A percentile compares a stretch with the other conserved stretches of the same genome.
Evolutionary conservation across 2,329 filamentous ascomycete genomes (phyloP).

Genomic region (Trichoderma endophyticum): DNA sequence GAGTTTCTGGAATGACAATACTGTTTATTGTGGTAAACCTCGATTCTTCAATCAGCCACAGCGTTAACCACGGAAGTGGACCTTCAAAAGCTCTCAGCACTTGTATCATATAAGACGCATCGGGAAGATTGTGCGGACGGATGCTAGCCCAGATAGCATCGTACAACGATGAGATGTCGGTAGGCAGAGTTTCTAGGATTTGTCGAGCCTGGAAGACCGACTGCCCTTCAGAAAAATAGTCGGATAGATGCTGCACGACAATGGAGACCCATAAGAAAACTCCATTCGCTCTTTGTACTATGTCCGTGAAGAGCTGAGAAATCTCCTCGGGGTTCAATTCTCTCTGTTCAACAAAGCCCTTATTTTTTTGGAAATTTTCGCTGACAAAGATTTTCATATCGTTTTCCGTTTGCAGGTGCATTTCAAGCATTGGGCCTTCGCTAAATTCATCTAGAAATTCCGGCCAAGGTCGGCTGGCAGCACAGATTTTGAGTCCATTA

Average conservation of each 20-base stretch:
- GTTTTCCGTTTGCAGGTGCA: not conserved
- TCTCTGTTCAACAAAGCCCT: not conserved
- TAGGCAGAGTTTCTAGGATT: not conserved
- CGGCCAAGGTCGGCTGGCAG: not conserved
- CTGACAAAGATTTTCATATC: not conserved
- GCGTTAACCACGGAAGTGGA: not conserved
- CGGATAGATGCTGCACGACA: not conserved
- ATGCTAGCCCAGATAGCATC: not conserved
- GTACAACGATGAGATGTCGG: not conserved
- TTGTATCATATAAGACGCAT: not conserved
- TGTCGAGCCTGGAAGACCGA: not conserved
- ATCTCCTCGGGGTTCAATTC: not conserved
- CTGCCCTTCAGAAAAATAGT: not conserved
- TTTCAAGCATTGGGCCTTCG: not conserved
- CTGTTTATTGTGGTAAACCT: not conserved
- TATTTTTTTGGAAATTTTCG: fast-evolving
- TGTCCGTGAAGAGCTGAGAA: not conserved
- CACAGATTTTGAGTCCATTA: not conserved
- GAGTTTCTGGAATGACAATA: not conserved
- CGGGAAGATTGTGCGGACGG: not conserved
- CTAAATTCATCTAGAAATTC: not conserved
- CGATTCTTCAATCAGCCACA: not conserved
- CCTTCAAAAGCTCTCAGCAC: not conserved
- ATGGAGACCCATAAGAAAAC: not conserved
- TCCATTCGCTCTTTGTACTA: not conserved